Evolutionary conservation across 306 rosid species (phyloP), one percentile per base, ranked within the genome.

Genomic region (Lathyrus aphaca): DNA sequence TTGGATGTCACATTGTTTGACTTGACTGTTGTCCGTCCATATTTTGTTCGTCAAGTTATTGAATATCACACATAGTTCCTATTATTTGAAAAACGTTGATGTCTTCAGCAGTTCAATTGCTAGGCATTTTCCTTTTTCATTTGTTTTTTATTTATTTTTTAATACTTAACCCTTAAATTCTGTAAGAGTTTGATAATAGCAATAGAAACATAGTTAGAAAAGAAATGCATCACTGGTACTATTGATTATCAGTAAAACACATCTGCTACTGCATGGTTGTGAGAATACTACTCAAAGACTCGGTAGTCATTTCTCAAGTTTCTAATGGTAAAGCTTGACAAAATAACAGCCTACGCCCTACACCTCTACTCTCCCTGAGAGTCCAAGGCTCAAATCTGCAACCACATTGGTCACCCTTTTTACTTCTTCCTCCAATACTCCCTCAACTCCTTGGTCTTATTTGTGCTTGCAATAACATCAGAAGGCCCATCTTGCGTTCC

Each of bases 231-330:
- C n/a, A 17, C 46, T 5, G 46, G 15, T 38, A 30, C 6, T 30
- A 37, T 60, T 60, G 46, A 30, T 60, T 37, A 60, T 37, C n/a
- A 37, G 45, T 16, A 16, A 60, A 60, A 17, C 46, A 35, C 25
- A 29, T 37, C 66, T 37, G 10, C 27, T 38, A 60, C 42, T 29
- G 23, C 14, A 58, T 19, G 43, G 64, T 32, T 29, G 21, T 58
- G 21, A 58, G 23, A 58, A 15, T 18, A 60, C 48, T 35, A 60
- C 15, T 23, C 25, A 23, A 37, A 37, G 8, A 17, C 46, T n/a
- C 15, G 10, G 66, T 38, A 37, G 46, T 17, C 48, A 61, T 15
- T 9, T 61, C 48, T 61, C 25, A 54, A 54, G 2, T 11, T 54
- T 6, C 10, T 55, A 25, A 12, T 13, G 61, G 16, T 14, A 55